Evolutionary conservation across 441 rosid species (phyloP).

Genomic region (Jatropha podagrica): DNA sequence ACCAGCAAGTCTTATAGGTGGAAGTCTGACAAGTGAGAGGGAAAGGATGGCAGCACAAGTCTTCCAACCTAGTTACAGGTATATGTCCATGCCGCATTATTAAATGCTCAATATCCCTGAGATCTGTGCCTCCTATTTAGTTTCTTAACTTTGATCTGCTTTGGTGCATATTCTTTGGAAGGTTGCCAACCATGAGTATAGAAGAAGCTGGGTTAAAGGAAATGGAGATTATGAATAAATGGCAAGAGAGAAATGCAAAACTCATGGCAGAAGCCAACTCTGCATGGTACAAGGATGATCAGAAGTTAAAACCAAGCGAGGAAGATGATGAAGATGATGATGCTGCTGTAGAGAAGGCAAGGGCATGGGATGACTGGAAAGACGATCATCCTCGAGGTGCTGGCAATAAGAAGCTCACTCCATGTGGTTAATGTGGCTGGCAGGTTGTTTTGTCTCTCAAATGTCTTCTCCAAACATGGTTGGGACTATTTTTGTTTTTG

Average conservation of each 20-base stretch:
- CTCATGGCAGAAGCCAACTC: constrained; percentile 88
- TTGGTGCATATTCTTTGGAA: constrained; percentile 21
- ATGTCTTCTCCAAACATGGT: neutral
- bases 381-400: constrained; percentile 99
- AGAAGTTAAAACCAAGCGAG: constrained; percentile 35
- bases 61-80: constrained; percentile 90
- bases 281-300: constrained; percentile 72
- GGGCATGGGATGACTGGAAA: constrained; percentile 96
- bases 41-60: constrained; percentile 83
- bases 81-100: constrained; percentile 16
- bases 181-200: constrained; percentile 98
- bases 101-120: neutral
- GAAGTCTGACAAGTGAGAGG: constrained; percentile 65
- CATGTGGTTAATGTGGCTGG: constrained; percentile 57
- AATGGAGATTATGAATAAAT: constrained; percentile 88
- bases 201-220: constrained; percentile 96
- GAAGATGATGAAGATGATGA: constrained; percentile 71
- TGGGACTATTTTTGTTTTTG: neutral
- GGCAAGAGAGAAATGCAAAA: constrained; percentile 78
- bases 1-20: constrained; percentile 80
- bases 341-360: constrained; percentile 64
- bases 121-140: neutral
- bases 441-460: neutral
- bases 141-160: constrained; percentile 1
- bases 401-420: constrained; percentile 93